Evolutionary conservation across 2,329 filamentous ascomycete species (phyloP).

Genomic region (Cadophora sp.): DNA sequence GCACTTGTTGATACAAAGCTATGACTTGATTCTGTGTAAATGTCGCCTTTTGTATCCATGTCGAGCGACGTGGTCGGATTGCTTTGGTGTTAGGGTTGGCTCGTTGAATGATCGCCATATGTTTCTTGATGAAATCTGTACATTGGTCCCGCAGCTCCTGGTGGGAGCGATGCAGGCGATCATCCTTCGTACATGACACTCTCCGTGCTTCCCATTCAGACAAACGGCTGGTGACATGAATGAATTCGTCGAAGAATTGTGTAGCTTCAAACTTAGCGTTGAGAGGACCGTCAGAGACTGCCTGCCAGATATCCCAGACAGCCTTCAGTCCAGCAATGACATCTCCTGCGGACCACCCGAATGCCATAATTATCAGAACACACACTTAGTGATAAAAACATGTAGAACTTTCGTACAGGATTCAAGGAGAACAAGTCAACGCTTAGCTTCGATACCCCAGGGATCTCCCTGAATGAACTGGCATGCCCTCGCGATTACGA

Average conservation of each 20-base stretch:
- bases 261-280: conserved; percentile 33
- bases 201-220: conserved; percentile 34
- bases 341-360: conserved; percentile 46
- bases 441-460: background rate
- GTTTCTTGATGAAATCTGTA: conserved; percentile 32
- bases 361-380: conserved; percentile 42
- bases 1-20: conserved; percentile 30
- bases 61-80: conserved; percentile 24
- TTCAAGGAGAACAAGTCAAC: background rate
- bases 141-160: conserved; percentile 28
- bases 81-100: conserved; percentile 32
- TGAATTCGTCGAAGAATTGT: conserved; percentile 36
- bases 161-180: conserved; percentile 23
- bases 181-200: conserved; percentile 17
- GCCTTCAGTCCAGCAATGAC: conserved; percentile 42
- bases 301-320: conserved; percentile 33
- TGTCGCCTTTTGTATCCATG: conserved; percentile 28
- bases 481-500: background rate
- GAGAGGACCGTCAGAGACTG: conserved; percentile 35
- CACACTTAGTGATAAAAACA: background rate
- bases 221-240: conserved; percentile 29
- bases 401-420: background rate
- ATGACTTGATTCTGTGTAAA: conserved; percentile 31
- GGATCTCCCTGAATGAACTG: background rate
- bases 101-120: conserved; percentile 33